phyloP scores from a whole-genome alignment of 176 grass and related monocot genomes.

The Saccharum officinarum region DNA sequence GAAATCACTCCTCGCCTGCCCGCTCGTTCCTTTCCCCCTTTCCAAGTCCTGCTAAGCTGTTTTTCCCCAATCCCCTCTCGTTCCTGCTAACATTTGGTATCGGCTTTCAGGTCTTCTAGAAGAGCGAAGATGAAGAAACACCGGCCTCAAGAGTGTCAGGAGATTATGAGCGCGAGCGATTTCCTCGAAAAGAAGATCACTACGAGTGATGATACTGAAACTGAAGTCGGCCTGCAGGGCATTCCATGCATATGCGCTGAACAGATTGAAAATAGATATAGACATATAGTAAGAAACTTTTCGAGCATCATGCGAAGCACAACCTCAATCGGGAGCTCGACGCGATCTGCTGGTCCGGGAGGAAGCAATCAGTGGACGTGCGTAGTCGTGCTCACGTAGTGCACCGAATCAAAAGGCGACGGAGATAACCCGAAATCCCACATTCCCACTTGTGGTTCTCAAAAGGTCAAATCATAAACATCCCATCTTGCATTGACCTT shows the following conservation, averaged over 20 bases:
- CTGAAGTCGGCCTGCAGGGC: not conserved
- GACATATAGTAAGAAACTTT: not conserved
- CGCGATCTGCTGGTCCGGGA: not conserved
- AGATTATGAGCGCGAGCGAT: not conserved
- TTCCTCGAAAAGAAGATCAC: not conserved
- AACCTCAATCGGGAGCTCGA: not conserved
- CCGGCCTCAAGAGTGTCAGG: too few relatives aligned
- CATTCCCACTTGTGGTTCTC: not conserved
- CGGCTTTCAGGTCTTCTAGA: not conserved
- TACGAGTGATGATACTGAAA: not conserved
- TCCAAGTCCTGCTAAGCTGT: too few relatives aligned
- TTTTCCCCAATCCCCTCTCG: too few relatives aligned
- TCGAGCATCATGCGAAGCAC: conserved; percentile 7
- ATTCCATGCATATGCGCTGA: not conserved
- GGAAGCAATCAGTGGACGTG: not conserved
- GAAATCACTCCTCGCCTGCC: too few relatives aligned
- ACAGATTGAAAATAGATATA: not conserved
- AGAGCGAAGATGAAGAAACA: not conserved
- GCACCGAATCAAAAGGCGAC: not conserved
- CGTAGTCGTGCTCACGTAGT: conserved; percentile 27
- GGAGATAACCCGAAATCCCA: too few relatives aligned
- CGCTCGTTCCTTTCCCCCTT: too few relatives aligned
- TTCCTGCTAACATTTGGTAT: too few relatives aligned
- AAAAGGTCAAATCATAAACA: conserved; percentile 3
- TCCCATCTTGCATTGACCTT: not conserved